Evolutionary conservation across 257 asterid species (phyloP), one percentile per base, ranked within the genome.

Genomic region (Primulina eburnea): DNA sequence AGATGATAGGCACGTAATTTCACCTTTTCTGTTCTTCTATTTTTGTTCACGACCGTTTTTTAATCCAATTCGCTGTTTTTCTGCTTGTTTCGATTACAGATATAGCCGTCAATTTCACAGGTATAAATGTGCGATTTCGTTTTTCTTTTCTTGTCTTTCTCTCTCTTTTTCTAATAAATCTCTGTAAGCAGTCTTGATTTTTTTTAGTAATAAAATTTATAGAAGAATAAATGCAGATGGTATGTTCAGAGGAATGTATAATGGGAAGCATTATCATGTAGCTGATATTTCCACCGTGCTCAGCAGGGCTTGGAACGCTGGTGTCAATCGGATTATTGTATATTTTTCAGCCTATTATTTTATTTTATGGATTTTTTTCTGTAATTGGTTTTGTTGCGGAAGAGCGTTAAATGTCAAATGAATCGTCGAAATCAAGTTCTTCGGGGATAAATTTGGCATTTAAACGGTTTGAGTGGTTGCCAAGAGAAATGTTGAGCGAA

Each of bases 31-130:
- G 58, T 52, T 47, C 29, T 60, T 17, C 35, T 26, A 26, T 4
- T 59, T 14, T 10, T 55, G 4, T 32, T 37, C 17, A 32, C 17
- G 8, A 14, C n/a, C 55, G 4, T n/a, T 43, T 69, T 69, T 43
- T 52, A 68, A 34, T 17, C 60, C 11, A 18, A 24, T 62, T 43
- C 20, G 29, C 62, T 64, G 4, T 24, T 16, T 32, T 68, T 61
- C 14, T 67, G 59, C 47, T 74, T 55, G n/a, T 68, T 58, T 60
- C 63, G 60, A 21, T 43, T 73, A 70, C 95, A 93, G 99, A 93
- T 73, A 88, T 90, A 75, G 97, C 97, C 69, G 99, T 89, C 68
- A 93, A 93, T 75, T 86, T 93, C 78, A 93, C 99, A 77, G 99
- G 99, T 92, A 35, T 61, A 78, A 53, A 29, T 30, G 50, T 33